Evolutionary conservation across 495 filamentous ascomycete genomes (phyloP), one percentile per base, ranked within the genome.

Genomic region (Ascobolus immersus): DNA sequence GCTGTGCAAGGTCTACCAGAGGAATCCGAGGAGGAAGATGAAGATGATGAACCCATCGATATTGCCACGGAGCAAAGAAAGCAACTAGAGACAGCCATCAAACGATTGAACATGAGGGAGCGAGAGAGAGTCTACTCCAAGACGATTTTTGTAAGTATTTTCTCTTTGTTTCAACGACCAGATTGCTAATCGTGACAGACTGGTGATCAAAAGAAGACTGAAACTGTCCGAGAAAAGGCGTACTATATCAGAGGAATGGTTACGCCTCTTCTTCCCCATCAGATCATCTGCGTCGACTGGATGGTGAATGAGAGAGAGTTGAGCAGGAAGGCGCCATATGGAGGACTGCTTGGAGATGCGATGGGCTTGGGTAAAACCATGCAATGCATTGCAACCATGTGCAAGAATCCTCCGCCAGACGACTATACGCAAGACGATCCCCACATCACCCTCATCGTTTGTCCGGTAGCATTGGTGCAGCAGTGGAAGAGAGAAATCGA

Each of bases 301-400:
- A 53, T 55, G 52, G 9, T 53, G 2, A 35, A 33, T n/a, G 12
- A 26, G 21, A 21, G 7, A 6, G n/a, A 28, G 7, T n/a, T n/a
- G n/a, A n/a, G n/a, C n/a, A n/a, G n/a, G n/a, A 36, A 28, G 2
- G 10, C 9, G 5, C 44, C 43, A 0, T 20, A 34, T 1, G 72
- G 73, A 27, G 73, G 73, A 17, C 71, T 79, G 13, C 51, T 77
- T 7, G 68, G 67, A 10, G 73, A 78, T 50, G 68, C 74, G 32
- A 77, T 78, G 72, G 73, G 73, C 4, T 50, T 78, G 10, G 73
- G 73, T 11, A 77, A 79, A 51, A 78, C 73, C 2, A 59, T 78
- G n/a, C 67, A 77, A 38, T 56, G 72, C n/a, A 72, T 78, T n/a
- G 63, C 67, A 2, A 50, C 71, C 13, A 67, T 78, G 28, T 40